Conservation (phyloP, 345 rosid species). For the Linum tenue region DNA sequence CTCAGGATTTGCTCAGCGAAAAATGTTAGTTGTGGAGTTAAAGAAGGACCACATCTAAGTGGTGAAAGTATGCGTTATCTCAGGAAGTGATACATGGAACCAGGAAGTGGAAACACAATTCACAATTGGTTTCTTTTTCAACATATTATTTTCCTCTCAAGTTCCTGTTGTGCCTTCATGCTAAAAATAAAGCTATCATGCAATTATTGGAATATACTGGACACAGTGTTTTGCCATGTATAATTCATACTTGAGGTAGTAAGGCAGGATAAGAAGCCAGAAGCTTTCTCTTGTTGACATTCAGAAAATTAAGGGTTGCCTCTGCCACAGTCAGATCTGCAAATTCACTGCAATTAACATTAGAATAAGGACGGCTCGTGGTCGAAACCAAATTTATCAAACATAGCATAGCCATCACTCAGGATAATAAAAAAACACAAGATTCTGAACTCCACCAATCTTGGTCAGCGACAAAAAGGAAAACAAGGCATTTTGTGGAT, state of each 20-base stretch:
- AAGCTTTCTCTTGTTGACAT: constrained; percentile 57
- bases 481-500: neutral
- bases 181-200: neutral
- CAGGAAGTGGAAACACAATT: neutral
- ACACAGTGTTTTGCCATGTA: neutral
- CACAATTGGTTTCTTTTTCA: neutral
- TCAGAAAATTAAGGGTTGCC: constrained; percentile 79
- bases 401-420: neutral
- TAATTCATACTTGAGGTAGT: constrained; percentile 59
- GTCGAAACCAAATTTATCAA: constrained; percentile 1
- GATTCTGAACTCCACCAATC: neutral
- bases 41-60: too few species aligned
- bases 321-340: constrained; percentile 85
- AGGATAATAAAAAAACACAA: neutral
- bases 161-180: neutral
- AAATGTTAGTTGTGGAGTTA: neutral
- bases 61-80: neutral
- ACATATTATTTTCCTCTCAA: neutral
- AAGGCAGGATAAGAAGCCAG: constrained; percentile 55
- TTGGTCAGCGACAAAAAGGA: neutral
- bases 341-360: constrained; percentile 69
- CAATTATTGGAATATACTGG: neutral
- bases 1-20: too few species aligned
- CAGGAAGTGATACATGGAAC: neutral
- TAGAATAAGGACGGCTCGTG: constrained; percentile 18